A percentile compares a stretch with the other conserved stretches of the same genome.
These are phyloP conservation scores for Penicillium crystallinum DNA, from an alignment of 495 filamentous ascomycete species.

Conservation along the genomic window DNA sequence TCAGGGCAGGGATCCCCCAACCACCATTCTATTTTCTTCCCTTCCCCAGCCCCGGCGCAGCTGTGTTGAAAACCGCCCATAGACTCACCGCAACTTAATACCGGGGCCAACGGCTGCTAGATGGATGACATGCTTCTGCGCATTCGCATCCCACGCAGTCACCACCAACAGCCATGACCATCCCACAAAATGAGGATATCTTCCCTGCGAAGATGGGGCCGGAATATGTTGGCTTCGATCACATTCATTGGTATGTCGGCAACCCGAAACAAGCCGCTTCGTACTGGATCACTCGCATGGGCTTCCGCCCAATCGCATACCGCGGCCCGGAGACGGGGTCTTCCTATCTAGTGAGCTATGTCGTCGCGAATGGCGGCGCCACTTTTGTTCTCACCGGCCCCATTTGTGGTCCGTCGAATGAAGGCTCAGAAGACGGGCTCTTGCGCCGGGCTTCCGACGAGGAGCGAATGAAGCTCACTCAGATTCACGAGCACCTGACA, in stretches of 20 bases:
- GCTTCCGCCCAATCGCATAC: slow-evolving; percentile 68
- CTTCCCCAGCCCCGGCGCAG: background rate
- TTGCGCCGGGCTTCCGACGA: slow-evolving; percentile 6
- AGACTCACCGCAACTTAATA: background rate
- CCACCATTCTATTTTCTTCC: background rate
- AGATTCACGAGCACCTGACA: slow-evolving; percentile 64
- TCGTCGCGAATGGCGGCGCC: slow-evolving; percentile 62
- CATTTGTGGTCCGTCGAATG: slow-evolving; percentile 45
- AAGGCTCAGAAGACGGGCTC: slow-evolving; percentile 16
- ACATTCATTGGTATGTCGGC: slow-evolving; percentile 79
- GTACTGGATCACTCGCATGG: slow-evolving; percentile 71
- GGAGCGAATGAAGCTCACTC: slow-evolving; percentile 50
- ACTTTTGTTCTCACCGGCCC: slow-evolving; percentile 74
- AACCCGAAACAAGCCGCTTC: slow-evolving; percentile 81
- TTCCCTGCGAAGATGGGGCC: slow-evolving; percentile 22
- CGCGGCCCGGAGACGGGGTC: slow-evolving; percentile 74
- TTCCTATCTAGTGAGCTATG: slow-evolving; percentile 63
- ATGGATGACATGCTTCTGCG: background rate
- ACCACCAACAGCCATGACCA: slow-evolving; percentile 8
- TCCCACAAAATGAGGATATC: slow-evolving; percentile 12
- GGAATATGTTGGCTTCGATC: slow-evolving; percentile 68
- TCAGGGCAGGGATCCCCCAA: slow-evolving; percentile 1
- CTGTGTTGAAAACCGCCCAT: background rate
- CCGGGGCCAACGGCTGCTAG: background rate
- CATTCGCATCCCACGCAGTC: background rate